Base-by-base conservation (phyloP, 805 yeast species). In the Pichia thaimueangensis region DNA sequence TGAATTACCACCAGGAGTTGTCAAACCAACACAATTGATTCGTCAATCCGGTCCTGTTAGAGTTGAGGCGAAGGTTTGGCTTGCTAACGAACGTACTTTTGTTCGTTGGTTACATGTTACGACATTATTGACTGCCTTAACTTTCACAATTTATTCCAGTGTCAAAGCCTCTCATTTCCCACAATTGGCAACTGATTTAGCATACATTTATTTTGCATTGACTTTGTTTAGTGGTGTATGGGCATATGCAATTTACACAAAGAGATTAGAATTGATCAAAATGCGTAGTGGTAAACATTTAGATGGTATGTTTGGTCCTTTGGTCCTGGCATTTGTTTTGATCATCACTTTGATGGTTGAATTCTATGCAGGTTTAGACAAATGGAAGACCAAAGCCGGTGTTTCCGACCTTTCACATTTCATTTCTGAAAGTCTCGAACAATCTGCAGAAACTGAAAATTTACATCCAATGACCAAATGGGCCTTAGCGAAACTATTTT, bases 1-100 rank as follows among this genome's bases (percentile, higher is more conserved):
- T 36, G 79, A 73, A 19, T 69, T 91, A 44, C 98, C 98, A 11
- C 79, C 84, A 2, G 97, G 97, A 13, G 97, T 91, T 17, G 70
- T 71, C 35, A 85, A 82, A 57, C 98, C 98, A 42, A 77, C 74
- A 21, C 68, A 72, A 25, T 76, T 85, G 64, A 72, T 91, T 54
- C 85, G 89, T 57, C 88, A 88, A 60, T 81, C 89, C 22, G 96
- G 96, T 7, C 93, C 96, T 1, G 77, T 88, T 43, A 88, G 85
- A 64, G 89, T 93, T 45, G 98, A 93, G 68, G 94, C 97, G 24
- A 93, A 93, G 59, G 98, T 93, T 12, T 93, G 97, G 97, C 72
- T 93, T 50, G 98, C 98, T 23, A 93, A 93, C 59, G 98, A 93
- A 68, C 82, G 98, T 63, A 93, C 98, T 4, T 91, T 89, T 68